phyloP scores from a whole-genome alignment of 495 filamentous ascomycete genomes.

The Staphylotrichum longicolle region DNA sequence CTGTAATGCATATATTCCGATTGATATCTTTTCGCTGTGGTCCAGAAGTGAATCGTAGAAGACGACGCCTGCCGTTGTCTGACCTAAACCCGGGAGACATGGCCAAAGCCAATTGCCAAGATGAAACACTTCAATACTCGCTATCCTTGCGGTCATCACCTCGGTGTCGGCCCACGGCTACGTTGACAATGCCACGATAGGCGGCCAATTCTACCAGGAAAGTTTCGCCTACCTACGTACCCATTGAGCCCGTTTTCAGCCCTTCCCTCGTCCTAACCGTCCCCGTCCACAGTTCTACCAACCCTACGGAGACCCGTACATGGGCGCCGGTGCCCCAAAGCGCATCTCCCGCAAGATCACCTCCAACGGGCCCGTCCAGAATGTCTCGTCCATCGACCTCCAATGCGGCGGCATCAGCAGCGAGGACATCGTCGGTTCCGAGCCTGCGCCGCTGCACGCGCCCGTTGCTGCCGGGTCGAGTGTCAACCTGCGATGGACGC shows the following conservation, averaged over 20 bases:
- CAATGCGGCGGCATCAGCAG: conserved; percentile 45
- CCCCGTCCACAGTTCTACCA: conserved; percentile 28
- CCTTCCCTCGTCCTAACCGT: background rate
- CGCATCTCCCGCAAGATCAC: conserved; percentile 45
- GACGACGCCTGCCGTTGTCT: too few species aligned
- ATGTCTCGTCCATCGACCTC: conserved; percentile 44
- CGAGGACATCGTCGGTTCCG: conserved; percentile 41
- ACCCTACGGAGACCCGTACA: conserved; percentile 48
- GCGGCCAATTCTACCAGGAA: conserved; percentile 33
- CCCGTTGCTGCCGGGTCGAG: conserved; percentile 51
- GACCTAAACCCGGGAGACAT: too few species aligned
- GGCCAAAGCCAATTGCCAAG: background rate
- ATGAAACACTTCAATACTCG: conserved; percentile 32
- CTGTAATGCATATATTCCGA: too few species aligned
- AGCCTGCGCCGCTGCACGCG: conserved; percentile 53
- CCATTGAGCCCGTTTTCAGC: background rate
- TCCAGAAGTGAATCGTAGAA: too few species aligned
- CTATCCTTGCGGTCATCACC: conserved; percentile 44
- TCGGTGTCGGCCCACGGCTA: conserved; percentile 59
- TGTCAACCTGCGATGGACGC: conserved; percentile 60
- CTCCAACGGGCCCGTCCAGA: conserved; percentile 48
- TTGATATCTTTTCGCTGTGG: too few species aligned
- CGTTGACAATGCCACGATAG: conserved; percentile 48
- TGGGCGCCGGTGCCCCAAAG: conserved; percentile 31
- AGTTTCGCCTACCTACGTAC: background rate